phyloP scores from a whole-genome alignment of 2,329 filamentous ascomycete species.

The Cryphonectria japonica region DNA sequence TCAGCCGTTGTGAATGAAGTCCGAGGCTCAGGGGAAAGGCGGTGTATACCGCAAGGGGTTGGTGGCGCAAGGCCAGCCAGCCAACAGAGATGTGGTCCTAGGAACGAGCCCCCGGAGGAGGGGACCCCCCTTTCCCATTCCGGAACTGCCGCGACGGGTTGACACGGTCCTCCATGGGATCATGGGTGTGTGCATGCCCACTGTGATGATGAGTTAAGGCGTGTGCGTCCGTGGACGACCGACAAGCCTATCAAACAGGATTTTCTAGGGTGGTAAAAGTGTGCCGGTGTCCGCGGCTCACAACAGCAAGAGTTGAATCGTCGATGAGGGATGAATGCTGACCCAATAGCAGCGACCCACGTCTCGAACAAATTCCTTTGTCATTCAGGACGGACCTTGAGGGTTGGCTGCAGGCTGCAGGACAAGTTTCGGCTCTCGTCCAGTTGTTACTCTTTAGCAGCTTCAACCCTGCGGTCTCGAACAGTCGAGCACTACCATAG shows the following conservation, averaged over 20 bases:
- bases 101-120: not conserved
- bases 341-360: not conserved
- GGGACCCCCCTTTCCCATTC: not conserved
- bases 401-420: not conserved
- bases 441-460: not conserved
- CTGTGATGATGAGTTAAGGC: not conserved
- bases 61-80: not conserved
- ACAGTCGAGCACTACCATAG: not conserved
- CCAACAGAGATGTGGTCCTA: not conserved
- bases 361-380: not conserved
- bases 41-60: not conserved
- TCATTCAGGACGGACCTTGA: not conserved
- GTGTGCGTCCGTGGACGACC: too few relatives aligned
- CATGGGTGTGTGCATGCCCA: not conserved
- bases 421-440: not conserved
- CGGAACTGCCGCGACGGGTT: not conserved
- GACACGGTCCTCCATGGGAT: not conserved
- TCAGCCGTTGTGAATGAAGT: not conserved
- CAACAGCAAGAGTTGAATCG: not conserved
- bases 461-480: not conserved
- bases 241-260: not conserved
- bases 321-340: not conserved
- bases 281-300: not conserved
- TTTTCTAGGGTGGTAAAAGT: not conserved
- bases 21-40: not conserved